phyloP scores from a whole-genome alignment of 1,284 basidiomycete genomes.

The Phellinidium pouzarii region DNA sequence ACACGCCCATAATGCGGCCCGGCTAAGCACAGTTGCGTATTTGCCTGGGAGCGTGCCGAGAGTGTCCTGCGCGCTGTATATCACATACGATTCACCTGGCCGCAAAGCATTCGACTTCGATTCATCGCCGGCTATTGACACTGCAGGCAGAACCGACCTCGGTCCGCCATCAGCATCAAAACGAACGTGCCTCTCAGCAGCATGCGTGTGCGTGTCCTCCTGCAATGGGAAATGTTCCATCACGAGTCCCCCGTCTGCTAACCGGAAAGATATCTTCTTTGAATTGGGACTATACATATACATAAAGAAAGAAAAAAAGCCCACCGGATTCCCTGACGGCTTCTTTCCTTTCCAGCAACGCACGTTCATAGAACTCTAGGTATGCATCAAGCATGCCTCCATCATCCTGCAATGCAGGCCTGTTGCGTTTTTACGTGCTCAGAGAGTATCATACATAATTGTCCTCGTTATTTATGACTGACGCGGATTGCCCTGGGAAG shows the following conservation, averaged over 20 bases:
- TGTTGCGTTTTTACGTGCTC: slow-evolving; percentile 6
- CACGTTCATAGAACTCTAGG: slow-evolving; percentile 27
- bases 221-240: slow-evolving; percentile 21
- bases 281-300: neutral
- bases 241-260: slow-evolving; percentile 6
- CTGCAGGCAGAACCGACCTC: slow-evolving; percentile 15
- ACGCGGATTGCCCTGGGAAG: neutral
- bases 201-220: neutral
- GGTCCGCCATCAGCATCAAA: neutral
- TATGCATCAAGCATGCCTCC: slow-evolving; percentile 27
- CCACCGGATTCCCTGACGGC: slow-evolving; percentile 9
- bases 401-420: slow-evolving; percentile 6
- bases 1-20: slow-evolving; percentile 46
- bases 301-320: neutral
- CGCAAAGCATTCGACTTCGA: slow-evolving; percentile 24
- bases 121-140: slow-evolving; percentile 16
- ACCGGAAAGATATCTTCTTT: neutral
- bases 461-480: neutral
- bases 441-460: neutral
- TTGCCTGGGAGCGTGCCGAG: slow-evolving; percentile 48
- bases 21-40: slow-evolving; percentile 40
- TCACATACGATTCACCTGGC: slow-evolving; percentile 50
- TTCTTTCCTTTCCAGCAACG: slow-evolving; percentile 21
- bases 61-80: slow-evolving; percentile 54
- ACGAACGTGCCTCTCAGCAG: no score